A percentile compares a stretch with the other conserved stretches of the same genome.
phyloP scores from a whole-genome alignment of 352 stramenopile genomes.

The Pythium brassicae region DNA sequence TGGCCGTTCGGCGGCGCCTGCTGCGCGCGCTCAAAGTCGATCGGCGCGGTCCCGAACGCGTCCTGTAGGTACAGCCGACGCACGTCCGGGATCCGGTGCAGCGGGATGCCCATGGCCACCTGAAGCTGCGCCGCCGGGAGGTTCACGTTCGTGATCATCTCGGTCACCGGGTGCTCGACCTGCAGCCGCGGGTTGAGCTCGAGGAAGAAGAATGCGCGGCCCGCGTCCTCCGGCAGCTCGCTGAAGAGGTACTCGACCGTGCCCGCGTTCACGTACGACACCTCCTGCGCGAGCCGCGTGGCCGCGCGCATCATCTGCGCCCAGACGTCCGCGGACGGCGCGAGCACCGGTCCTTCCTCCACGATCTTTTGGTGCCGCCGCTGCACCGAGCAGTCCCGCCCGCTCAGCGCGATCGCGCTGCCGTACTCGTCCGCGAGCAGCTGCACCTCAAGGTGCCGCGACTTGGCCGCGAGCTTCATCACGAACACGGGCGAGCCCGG shows the following conservation, averaged over 20 bases:
- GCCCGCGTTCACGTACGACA: conserved; percentile 98
- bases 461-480: conserved; percentile 97
- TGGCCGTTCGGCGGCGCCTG: conserved; percentile 88
- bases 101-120: conserved; percentile 99
- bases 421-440: conserved; percentile 98
- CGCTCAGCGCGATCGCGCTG: conserved; percentile 97
- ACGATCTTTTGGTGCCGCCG: conserved; percentile 99
- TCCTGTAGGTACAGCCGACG: conserved; percentile 96
- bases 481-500: conserved; percentile 99
- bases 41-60: conserved; percentile 87
- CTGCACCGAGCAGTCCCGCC: conserved; percentile 99
- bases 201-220: conserved; percentile 98
- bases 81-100: conserved; percentile 98
- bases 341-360: conserved; percentile 97
- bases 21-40: conserved; percentile 95
- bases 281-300: conserved; percentile 96
- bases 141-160: conserved; percentile 99
- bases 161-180: conserved; percentile 98
- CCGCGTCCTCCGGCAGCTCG: conserved; percentile 86
- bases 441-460: conserved; percentile 99
- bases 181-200: conserved; percentile 99
- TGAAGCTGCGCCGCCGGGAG: conserved; percentile 96
- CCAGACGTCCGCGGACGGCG: conserved; percentile 93
- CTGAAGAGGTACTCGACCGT: conserved; percentile 99
- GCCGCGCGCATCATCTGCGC: conserved; percentile 98